Base-by-base conservation (phyloP, 2,329 filamentous ascomycete genomes). In the Alternaria gansuensis region DNA sequence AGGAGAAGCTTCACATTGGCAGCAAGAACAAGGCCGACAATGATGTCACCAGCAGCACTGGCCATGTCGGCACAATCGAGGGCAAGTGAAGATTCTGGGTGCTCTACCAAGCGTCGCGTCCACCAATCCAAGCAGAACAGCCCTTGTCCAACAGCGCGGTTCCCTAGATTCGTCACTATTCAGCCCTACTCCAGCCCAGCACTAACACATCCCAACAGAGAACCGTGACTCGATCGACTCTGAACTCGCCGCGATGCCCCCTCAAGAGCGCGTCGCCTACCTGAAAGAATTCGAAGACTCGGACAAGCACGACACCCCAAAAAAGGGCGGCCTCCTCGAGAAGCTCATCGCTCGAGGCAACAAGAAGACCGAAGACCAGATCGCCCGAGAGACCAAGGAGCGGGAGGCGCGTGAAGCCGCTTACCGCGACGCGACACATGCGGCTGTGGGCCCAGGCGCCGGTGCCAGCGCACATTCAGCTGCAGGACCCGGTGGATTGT, bases 241-340 rank as follows among this genome's bases (percentile, higher is more conserved):
- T 33, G 74, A 77, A 56, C 67, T 77, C 24, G 73, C 68, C 11
- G 62, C 65, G 44, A 75, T 76, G 69, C 59, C 68, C 13, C 73
- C 73, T 7, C 65, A 70, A 14, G 75, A 77, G 63, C 73, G 75
- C 55, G 70, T 70, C 29, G 69, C 69, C 31, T 77, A 77, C 53
- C 57, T 76, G 11, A 72, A 72, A 57, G 74, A 77, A 59, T 74
- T 74, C 36, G 75, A 77, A 40, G 70, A 77, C 28, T 73, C 73
- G 33, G 75, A 77, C 60, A 68, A 69, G 55, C 62, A 66, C 26
- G 75, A 64, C 50, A 53, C 57, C 40, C 68, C 70, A 29, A 77
- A 75, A 64, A 74, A 73, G 64, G 73, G 73, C 29, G 67, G 71
- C 24, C 66, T 74, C 17, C 63, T 75, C 21, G 72, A 75, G 45